phyloP scores from a whole-genome alignment of 1,139 yeast species.

The Candida gigantensis region DNA sequence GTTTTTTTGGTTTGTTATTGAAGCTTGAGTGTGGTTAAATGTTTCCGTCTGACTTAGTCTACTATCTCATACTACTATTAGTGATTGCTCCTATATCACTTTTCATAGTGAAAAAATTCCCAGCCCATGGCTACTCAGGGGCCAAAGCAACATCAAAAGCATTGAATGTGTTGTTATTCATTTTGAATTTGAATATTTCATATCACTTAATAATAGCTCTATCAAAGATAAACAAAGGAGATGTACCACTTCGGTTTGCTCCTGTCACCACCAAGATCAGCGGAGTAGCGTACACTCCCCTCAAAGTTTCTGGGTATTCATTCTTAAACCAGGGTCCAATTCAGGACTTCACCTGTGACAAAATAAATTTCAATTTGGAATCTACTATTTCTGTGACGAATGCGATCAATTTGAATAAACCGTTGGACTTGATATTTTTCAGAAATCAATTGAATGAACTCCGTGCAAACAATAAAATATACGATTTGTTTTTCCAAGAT shows the following conservation, averaged over 20 bases:
- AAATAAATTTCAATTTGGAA: neutral
- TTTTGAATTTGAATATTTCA: neutral
- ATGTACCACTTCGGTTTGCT: neutral
- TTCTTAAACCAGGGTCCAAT: neutral
- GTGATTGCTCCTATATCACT: neutral
- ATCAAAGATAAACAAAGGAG: neutral
- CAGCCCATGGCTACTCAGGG: neutral
- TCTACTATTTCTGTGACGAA: constrained; percentile 7
- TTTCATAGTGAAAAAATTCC: neutral
- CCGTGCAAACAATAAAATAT: constrained; percentile 3
- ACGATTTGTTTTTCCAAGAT: constrained; percentile 15
- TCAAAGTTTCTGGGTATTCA: neutral
- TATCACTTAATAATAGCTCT: neutral
- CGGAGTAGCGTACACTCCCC: constrained; percentile 1
- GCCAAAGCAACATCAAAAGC: neutral
- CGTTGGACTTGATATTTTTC: constrained; percentile 10
- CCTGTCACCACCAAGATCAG: neutral
- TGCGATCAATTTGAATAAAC: constrained; percentile 11
- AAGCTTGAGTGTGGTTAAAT: no score
- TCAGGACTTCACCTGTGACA: neutral
- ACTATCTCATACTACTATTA: neutral
- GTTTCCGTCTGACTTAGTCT: constrained; percentile 1
- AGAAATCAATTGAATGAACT: constrained; percentile 12
- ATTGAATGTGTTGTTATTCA: neutral
- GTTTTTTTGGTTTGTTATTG: no score